Evolutionary conservation across 1,139 yeast genomes (phyloP), one percentile per base, ranked within the genome.

Genomic region (Wickerhamomyces sp.): DNA sequence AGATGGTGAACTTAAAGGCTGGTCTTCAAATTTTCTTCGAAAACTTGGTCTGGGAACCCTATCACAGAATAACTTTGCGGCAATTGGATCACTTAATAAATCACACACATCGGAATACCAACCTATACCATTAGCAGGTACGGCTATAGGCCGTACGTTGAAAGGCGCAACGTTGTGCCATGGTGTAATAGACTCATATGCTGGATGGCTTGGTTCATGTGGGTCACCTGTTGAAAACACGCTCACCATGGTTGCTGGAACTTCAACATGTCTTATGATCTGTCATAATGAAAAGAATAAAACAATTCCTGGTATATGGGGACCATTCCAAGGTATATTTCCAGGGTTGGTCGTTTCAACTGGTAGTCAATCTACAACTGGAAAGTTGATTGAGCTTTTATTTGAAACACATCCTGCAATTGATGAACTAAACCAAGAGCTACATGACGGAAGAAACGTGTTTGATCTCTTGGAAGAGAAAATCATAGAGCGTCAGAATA

Each of bases 1-100:
- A 37, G 83, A 76, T 51, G 81, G 82, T 3, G 74, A 77, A 14
- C 57, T 74, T 10, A 70, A 69, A 44, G 82, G 83, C 3, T 75
- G 79, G 76, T 41, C 59, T 8, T n/a, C 38, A 1, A 37, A 41
- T 1, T 52, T 61, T 23, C 54, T 67, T 21, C 32, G 31, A 1
- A 35, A 34, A 4, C 38, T 57, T 17, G 58, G 61, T 0, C 32
- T 53, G 12, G 11, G 24, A 4, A 18, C 25, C 10, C 19, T 53
- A 10, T 31, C 51, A 2, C 33, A 24, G 2, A 34, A 50, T 16
- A 34, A 46, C 16, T 44, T 52, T 26, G 6, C 22, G 3, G 42
- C 44, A 14, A 39, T 57, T n/a, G 58, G 57, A 6, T 26, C 52
- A 23, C 24, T 36, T 4, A 47, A 51, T 29, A 14, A 26, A 36